A percentile compares a stretch with the other conserved stretches of the same genome.
Evolutionary conservation across 208 protist genomes (phyloP).

Genomic region (Leishmania major): DNA sequence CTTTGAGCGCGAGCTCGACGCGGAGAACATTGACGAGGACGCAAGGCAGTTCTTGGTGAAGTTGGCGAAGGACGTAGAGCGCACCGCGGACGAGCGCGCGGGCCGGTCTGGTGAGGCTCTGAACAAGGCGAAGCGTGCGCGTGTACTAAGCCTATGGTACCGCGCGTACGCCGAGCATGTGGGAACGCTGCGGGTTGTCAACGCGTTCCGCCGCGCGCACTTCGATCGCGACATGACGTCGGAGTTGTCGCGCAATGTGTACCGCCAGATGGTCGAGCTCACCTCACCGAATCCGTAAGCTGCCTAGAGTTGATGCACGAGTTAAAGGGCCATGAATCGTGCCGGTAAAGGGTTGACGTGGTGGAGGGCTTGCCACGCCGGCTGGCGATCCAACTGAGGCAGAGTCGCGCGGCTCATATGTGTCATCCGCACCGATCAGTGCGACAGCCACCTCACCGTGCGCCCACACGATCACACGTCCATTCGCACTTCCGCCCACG

Average conservation of each 20-base stretch:
- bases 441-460: neutral
- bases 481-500: neutral
- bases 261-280: slow-evolving; percentile 22
- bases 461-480: neutral
- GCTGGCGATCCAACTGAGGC: neutral
- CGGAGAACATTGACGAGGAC: slow-evolving; percentile 52
- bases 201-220: slow-evolving; percentile 60
- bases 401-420: neutral
- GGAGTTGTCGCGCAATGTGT: slow-evolving; percentile 22
- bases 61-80: slow-evolving; percentile 54
- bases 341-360: neutral
- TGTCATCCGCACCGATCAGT: neutral
- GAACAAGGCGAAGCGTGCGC: slow-evolving; percentile 39
- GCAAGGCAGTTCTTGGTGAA: slow-evolving; percentile 49
- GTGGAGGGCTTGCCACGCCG: neutral
- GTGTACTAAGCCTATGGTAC: slow-evolving; percentile 64
- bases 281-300: slow-evolving; percentile 8
- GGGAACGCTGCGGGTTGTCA: slow-evolving; percentile 45
- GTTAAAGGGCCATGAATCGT: neutral
- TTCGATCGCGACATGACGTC: slow-evolving; percentile 22
- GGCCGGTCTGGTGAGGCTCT: slow-evolving; percentile 46
- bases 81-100: slow-evolving; percentile 21
- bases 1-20: slow-evolving; percentile 39
- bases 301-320: neutral
- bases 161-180: slow-evolving; percentile 70